Conservation (phyloP, 805 yeast genomes). For the Lipomyces starkeyi region DNA sequence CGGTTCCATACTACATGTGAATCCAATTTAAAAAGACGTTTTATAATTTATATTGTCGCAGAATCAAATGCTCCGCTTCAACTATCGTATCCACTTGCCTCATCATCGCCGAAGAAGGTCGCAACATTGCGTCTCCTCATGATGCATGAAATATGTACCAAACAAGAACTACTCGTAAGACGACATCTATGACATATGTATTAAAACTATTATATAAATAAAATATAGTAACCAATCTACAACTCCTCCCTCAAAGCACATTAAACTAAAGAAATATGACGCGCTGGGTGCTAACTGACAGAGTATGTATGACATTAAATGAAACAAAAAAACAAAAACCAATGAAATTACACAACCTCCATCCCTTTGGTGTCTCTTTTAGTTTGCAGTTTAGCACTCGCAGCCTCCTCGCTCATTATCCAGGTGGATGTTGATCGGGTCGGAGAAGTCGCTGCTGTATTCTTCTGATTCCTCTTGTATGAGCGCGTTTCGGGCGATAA, state of each 20-base stretch:
- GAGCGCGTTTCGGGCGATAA: constrained; percentile 91
- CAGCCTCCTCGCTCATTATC: constrained; percentile 81
- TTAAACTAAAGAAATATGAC: constrained; percentile 7
- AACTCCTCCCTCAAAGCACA: constrained; percentile 15
- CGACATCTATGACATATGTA: constrained; percentile 3
- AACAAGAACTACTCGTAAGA: not conserved
- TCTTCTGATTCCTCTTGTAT: constrained; percentile 94
- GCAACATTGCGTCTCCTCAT: not conserved
- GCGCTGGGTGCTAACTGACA: not conserved
- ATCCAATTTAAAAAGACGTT: no score
- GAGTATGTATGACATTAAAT: not conserved
- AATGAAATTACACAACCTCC: not conserved
- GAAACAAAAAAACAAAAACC: constrained; percentile 11
- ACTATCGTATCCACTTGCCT: not conserved
- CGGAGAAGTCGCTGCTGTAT: constrained; percentile 90
- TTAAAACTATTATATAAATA: constrained; percentile 8
- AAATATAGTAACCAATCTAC: constrained; percentile 17
- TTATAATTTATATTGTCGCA: no score
- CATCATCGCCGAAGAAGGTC: not conserved
- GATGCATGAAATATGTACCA: not conserved
- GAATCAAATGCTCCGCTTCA: no score
- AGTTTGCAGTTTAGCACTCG: constrained; percentile 60
- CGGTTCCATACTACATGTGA: not conserved
- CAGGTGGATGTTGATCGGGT: constrained; percentile 92
- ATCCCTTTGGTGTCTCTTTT: not conserved